Evolutionary conservation across 202 grass and related monocot species (phyloP).

Genomic region (Panicum hallii): DNA sequence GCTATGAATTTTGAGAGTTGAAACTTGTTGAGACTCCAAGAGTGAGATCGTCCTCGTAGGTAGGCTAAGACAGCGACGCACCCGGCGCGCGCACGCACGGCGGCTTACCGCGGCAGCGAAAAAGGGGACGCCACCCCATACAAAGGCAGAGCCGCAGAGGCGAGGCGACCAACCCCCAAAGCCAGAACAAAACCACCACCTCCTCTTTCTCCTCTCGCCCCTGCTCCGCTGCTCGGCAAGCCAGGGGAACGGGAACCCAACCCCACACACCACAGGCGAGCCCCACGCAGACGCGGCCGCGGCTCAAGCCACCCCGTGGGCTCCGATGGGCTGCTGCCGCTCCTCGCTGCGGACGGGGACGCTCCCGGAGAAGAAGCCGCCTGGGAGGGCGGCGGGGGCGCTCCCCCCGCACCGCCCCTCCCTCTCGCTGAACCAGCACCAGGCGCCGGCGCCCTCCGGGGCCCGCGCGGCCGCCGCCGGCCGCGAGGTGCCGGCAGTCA

Average conservation of each 20-base stretch:
- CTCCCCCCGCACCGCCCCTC: conserved; percentile 40
- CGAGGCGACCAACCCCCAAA: not conserved
- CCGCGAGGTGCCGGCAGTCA: conserved; percentile 46
- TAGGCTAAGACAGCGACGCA: not conserved
- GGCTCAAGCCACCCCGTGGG: not conserved
- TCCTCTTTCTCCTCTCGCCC: not conserved
- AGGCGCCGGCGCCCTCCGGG: not conserved
- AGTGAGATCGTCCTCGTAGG: not conserved
- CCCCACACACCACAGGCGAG: not conserved
- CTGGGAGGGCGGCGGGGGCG: conserved; percentile 20
- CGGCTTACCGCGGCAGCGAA: conserved; percentile 13
- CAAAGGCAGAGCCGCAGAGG: not conserved
- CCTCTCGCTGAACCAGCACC: conserved; percentile 41
- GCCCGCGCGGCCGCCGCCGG: conserved; percentile 1
- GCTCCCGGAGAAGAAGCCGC: conserved; percentile 69
- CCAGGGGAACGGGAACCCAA: not conserved
- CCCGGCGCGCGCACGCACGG: not conserved
- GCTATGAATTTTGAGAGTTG: too few relatives aligned
- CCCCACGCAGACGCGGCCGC: not conserved
- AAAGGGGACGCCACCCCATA: conserved; percentile 9
- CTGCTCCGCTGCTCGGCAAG: not conserved
- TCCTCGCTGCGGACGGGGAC: conserved; percentile 62
- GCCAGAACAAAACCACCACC: conserved; percentile 16
- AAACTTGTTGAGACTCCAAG: not conserved
- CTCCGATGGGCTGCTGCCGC: conserved; percentile 65